Evolutionary conservation across 164 flowering plant species (phyloP).

Genomic region (Magnolia officinalis): DNA sequence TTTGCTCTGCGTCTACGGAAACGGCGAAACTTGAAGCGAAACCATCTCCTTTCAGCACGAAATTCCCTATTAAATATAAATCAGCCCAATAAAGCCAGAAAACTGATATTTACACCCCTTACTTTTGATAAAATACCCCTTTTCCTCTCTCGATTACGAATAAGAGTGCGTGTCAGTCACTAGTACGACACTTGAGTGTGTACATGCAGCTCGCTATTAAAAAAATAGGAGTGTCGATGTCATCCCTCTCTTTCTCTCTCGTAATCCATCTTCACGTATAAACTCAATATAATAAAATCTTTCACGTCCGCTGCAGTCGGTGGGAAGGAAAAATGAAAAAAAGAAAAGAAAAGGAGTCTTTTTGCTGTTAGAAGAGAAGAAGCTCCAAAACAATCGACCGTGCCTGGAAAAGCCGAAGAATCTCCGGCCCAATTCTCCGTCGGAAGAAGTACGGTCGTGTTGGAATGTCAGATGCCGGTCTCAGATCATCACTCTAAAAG

Average conservation of each 20-base stretch:
- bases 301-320: constrained; percentile 11
- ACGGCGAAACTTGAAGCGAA: no score
- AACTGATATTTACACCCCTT: background rate
- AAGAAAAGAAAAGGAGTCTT: background rate
- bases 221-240: background rate
- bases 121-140: background rate
- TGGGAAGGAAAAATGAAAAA: background rate
- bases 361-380: background rate
- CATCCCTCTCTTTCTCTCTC: background rate
- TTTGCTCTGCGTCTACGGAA: no score
- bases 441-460: background rate
- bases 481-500: background rate
- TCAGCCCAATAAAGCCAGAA: background rate
- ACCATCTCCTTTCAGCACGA: no score
- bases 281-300: background rate
- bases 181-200: no score
- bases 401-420: background rate
- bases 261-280: background rate
- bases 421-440: background rate
- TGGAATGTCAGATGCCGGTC: constrained; percentile 11
- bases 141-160: background rate
- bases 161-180: background rate
- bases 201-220: background rate
- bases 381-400: background rate
- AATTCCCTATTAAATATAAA: no score